These are phyloP conservation scores for Purpureocillium takamizusanense DNA, from an alignment of 2,329 filamentous ascomycete species.

Conservation along the genomic window DNA sequence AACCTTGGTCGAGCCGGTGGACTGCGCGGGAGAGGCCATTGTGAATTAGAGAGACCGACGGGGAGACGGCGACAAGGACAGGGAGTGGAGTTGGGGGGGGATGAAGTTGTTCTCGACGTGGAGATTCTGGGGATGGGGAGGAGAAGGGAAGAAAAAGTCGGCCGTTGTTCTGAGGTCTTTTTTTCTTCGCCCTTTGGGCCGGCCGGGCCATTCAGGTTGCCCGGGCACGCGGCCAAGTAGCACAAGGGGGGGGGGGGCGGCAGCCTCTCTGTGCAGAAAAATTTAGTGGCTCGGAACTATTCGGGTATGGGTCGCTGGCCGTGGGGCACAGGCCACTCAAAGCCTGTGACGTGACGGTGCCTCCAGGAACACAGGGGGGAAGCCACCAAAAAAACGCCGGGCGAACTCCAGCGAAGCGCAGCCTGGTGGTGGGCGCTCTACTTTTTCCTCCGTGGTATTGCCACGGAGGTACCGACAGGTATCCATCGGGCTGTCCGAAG, in stretches of 20 bases:
- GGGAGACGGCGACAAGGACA: background rate
- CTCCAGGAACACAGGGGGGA: no score
- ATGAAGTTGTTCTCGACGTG: constrained; percentile 11
- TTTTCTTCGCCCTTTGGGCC: background rate
- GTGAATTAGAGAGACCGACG: constrained; percentile 13
- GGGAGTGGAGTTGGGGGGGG: constrained; percentile 3
- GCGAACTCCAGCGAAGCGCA: no score
- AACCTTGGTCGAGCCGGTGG: constrained; percentile 34
- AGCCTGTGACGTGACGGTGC: no score
- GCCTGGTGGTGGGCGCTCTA: no score
- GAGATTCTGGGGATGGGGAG: constrained; percentile 15
- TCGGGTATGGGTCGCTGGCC: background rate
- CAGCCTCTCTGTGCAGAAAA: background rate
- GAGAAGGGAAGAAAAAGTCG: background rate
- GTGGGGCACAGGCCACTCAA: no score
- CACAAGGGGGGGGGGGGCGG: no score
- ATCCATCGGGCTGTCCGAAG: background rate
- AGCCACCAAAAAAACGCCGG: no score
- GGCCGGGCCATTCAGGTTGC: background rate
- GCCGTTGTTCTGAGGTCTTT: constrained; percentile 4
- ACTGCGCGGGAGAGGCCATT: constrained; percentile 31
- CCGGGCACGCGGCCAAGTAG: no score
- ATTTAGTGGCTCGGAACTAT: constrained; percentile 1
- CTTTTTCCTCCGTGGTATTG: no score
- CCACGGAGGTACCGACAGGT: no score